phyloP scores from a whole-genome alignment of 2,329 filamentous ascomycete genomes.

The Pseudocercospora macadamiae region DNA sequence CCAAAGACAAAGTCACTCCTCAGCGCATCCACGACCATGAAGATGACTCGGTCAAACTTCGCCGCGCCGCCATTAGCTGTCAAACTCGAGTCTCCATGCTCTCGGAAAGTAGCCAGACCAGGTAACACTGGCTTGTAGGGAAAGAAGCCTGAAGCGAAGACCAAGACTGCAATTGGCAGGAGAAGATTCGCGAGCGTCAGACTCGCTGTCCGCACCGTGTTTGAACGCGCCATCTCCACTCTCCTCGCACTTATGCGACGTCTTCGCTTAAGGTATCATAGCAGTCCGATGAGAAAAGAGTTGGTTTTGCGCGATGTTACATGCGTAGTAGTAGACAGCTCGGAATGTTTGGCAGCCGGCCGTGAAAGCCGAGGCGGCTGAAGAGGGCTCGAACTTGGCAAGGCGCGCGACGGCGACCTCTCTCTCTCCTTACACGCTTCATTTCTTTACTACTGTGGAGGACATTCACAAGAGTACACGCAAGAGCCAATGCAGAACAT shows the following conservation, averaged over 20 bases:
- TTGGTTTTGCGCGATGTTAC: too few species aligned
- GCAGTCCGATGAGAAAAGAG: too few species aligned
- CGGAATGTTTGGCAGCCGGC: neutral
- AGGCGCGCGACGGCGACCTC: neutral
- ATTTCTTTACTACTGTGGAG: too few species aligned
- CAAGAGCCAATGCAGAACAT: neutral
- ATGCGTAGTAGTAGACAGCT: too few species aligned
- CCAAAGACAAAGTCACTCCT: slow-evolving; percentile 94
- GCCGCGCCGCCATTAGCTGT: slow-evolving; percentile 43
- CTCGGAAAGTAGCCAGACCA: slow-evolving; percentile 65
- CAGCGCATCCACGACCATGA: slow-evolving; percentile 97
- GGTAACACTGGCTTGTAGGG: slow-evolving; percentile 94
- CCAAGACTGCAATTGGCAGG: slow-evolving; percentile 66
- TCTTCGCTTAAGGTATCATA: neutral
- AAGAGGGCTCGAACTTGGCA: neutral
- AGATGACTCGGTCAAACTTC: slow-evolving; percentile 85
- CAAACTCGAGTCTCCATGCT: slow-evolving; percentile 18
- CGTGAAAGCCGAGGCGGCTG: slow-evolving; percentile 3
- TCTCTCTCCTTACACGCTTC: too few species aligned
- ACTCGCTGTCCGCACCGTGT: slow-evolving; percentile 49
- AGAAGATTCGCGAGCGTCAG: slow-evolving; percentile 69
- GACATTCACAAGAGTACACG: too few species aligned
- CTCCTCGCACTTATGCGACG: neutral
- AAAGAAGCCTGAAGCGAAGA: slow-evolving; percentile 92
- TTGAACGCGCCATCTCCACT: slow-evolving; percentile 25